These are phyloP conservation scores for Platismatia glauca DNA, from an alignment of 495 filamentous ascomycete genomes.

Conservation along the genomic window DNA sequence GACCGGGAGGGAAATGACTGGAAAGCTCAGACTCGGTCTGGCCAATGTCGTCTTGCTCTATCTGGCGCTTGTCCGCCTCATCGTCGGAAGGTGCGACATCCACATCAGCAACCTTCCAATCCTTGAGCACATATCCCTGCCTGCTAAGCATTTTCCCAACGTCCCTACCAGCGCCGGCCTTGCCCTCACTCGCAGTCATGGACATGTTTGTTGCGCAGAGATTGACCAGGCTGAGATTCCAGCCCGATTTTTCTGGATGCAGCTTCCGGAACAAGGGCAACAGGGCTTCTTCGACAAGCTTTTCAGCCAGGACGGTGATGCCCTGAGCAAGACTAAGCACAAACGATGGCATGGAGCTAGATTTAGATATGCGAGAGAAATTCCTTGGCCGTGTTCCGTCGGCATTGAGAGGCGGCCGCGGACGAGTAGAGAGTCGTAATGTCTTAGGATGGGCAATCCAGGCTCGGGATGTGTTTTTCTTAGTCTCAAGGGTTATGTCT, in stretches of 20 bases:
- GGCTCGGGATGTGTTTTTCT: constrained; percentile 22
- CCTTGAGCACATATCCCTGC: constrained; percentile 55
- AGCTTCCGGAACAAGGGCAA: constrained; percentile 64
- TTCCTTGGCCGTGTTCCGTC: constrained; percentile 44
- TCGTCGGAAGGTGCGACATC: constrained; percentile 27
- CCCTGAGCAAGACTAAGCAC: constrained; percentile 54
- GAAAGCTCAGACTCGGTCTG: background rate
- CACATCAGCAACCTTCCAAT: constrained; percentile 50
- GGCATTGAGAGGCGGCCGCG: constrained; percentile 45
- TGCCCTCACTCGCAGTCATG: constrained; percentile 44
- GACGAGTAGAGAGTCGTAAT: constrained; percentile 67
- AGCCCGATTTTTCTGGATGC: constrained; percentile 58
- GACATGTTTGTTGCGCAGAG: constrained; percentile 81
- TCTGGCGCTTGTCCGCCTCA: constrained; percentile 18
- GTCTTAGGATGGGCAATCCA: constrained; percentile 66
- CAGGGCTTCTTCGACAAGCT: constrained; percentile 58
- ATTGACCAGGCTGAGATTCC: constrained; percentile 77
- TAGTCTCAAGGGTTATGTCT: background rate
- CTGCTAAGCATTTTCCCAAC: constrained; percentile 61
- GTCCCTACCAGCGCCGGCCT: constrained; percentile 44
- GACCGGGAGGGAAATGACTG: background rate
- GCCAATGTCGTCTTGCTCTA: background rate
- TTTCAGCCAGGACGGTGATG: constrained; percentile 50
- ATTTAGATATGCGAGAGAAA: constrained; percentile 60
- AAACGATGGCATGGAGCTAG: constrained; percentile 55